Evolutionary conservation across 1,284 basidiomycete genomes (phyloP).

Genomic region (Ustilago esculenta): DNA sequence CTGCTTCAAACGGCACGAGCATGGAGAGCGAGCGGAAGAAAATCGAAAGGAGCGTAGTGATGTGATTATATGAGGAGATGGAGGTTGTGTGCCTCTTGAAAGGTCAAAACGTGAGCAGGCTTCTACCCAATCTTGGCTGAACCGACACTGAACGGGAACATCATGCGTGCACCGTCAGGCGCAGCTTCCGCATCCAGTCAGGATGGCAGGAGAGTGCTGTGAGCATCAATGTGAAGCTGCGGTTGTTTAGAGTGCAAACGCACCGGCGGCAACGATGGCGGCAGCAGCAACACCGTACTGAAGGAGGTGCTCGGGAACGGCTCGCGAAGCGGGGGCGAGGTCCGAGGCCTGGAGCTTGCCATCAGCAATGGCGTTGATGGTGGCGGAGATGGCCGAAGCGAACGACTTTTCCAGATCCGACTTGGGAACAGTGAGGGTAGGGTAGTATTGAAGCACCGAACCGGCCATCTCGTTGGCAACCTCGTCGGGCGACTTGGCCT

Average conservation of each 20-base stretch:
- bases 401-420: constrained; percentile 32
- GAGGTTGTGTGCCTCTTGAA: background rate
- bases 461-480: constrained; percentile 59
- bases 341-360: constrained; percentile 32
- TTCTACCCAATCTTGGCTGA: constrained; percentile 5
- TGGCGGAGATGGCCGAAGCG: constrained; percentile 39
- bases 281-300: constrained; percentile 48
- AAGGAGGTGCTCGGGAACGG: constrained; percentile 30
- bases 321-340: constrained; percentile 31
- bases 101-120: constrained; percentile 7
- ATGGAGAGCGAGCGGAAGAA: background rate
- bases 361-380: constrained; percentile 43
- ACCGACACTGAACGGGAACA: too few relatives aligned
- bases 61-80: constrained; percentile 2
- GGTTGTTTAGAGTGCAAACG: constrained; percentile 56
- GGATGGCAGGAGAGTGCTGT: constrained; percentile 18
- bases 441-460: constrained; percentile 60
- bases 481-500: constrained; percentile 43
- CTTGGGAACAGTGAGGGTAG: constrained; percentile 52
- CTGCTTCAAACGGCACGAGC: background rate
- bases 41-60: constrained; percentile 14
- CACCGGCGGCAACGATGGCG: constrained; percentile 60
- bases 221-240: background rate
- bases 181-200: background rate
- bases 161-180: too few relatives aligned